These are phyloP conservation scores for Claviceps sp. DNA, from an alignment of 2,329 filamentous ascomycete species.

Conservation along the genomic window DNA sequence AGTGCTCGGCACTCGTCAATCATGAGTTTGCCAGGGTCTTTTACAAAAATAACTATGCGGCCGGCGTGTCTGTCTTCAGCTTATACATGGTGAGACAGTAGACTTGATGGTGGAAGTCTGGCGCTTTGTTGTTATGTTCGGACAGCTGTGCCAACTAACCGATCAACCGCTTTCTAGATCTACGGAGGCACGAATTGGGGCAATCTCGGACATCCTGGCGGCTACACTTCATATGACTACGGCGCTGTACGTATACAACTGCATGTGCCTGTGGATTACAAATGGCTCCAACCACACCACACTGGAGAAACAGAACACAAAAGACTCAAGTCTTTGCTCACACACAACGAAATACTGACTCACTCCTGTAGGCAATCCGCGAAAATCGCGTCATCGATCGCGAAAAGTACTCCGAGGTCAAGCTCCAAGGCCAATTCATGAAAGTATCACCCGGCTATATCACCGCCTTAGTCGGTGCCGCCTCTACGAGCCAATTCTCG, in stretches of 20 bases:
- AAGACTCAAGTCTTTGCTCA: constrained; percentile 8
- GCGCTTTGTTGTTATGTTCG: neutral
- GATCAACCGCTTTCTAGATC: constrained; percentile 24
- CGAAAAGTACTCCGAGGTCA: constrained; percentile 70
- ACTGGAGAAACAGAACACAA: neutral
- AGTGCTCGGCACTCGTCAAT: constrained; percentile 53
- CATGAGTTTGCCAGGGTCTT: constrained; percentile 67
- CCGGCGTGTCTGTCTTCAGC: constrained; percentile 54
- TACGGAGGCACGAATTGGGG: constrained; percentile 79
- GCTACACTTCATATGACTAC: constrained; percentile 46
- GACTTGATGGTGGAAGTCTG: neutral
- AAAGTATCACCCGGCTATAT: constrained; percentile 60
- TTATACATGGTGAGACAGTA: constrained; percentile 51
- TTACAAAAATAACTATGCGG: constrained; percentile 61
- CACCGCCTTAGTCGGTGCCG: constrained; percentile 38
- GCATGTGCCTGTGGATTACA: constrained; percentile 6
- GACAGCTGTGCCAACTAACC: neutral
- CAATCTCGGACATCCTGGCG: constrained; percentile 57
- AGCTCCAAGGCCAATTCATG: constrained; percentile 62
- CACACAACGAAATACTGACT: neutral
- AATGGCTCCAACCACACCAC: neutral
- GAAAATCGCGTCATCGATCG: constrained; percentile 56
- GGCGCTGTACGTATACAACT: constrained; percentile 22
- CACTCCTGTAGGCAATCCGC: constrained; percentile 31
- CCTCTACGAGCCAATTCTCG: constrained; percentile 37